Evolutionary conservation across 306 rosid genomes (phyloP), one percentile per base, ranked within the genome.

Genomic region (Vigna unguiculata): DNA sequence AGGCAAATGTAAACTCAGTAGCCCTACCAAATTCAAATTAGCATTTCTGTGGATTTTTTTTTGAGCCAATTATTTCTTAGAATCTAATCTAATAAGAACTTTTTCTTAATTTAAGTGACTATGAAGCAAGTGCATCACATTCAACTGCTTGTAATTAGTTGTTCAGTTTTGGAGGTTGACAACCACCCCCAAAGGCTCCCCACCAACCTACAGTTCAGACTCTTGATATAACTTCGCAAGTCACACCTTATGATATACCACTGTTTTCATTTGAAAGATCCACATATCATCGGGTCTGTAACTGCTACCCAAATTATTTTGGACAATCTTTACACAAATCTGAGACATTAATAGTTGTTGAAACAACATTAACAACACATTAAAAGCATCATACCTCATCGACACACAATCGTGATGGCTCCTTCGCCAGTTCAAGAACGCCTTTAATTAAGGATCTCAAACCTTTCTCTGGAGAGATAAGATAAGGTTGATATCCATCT

Each of bases 401-500:
- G 62, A 90, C 99, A 82, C 99, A 95, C 45, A 95, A 90, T 47
- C 93, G 90, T 43, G 99, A 90, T 69, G 99, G 99, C 69, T 95
- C 99, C 85, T 95, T 95, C 7, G 99, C 99, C 80, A 95, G 88
- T 85, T 95, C 97, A 74, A 95, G 87, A 79, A 95, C 99, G 19
- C 92, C 97, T 87, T 95, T 95, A 69, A 95, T 95, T 74, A 95
- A 87, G 62, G 99, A 95, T 86, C 99, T 92, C 78, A 95, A 89
- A 82, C 98, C 99, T 85, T 95, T 95, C 83, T 92, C 99, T 25
- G 99, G 99, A 61, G 99, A 95, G 83, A 95, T 92, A 73, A 95
- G 97, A 87, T 95, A 92, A 28, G 99, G 99, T 85, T 95, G 99
- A 82, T 95, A 95, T 77, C 99, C 99, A 87, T 95, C 99, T 30